Evolutionary conservation across 1,284 basidiomycete species (phyloP).

Genomic region (Naganishia sp.): DNA sequence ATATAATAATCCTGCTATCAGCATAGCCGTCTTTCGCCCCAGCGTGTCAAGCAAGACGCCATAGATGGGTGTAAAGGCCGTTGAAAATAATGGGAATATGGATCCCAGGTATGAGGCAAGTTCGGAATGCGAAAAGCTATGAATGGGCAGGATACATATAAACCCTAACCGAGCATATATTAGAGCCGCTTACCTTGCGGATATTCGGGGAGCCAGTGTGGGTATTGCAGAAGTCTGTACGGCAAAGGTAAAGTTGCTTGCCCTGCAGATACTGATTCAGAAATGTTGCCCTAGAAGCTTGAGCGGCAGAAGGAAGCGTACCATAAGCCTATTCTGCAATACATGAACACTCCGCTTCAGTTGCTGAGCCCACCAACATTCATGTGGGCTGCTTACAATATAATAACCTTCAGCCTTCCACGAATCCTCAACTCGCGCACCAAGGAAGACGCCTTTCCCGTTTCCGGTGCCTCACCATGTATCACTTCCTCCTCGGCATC

Average conservation of each 20-base stretch:
- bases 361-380: too few relatives aligned
- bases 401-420: conserved; percentile 15
- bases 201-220: conserved; percentile 46
- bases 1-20: conserved; percentile 46
- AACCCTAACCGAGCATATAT: not conserved
- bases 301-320: not conserved
- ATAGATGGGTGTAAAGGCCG: conserved; percentile 52
- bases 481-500: conserved; percentile 22
- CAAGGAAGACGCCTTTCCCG: conserved; percentile 3
- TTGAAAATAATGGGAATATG: conserved; percentile 48
- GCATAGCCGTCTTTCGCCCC: conserved; percentile 49
- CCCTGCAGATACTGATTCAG: conserved; percentile 33
- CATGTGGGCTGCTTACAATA: not conserved
- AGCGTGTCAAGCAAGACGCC: conserved; percentile 52
- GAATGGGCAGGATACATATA: not conserved
- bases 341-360: not conserved
- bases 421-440: conserved; percentile 16
- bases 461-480: not conserved
- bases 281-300: not conserved
- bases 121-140: conserved; percentile 50
- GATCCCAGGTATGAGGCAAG: conserved; percentile 50
- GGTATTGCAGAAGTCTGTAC: conserved; percentile 51
- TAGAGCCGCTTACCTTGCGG: conserved; percentile 22
- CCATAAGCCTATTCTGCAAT: conserved; percentile 28
- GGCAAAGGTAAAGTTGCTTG: conserved; percentile 51